phyloP scores from a whole-genome alignment of 1,139 yeast species.

The Suhomyces bokatorum region DNA sequence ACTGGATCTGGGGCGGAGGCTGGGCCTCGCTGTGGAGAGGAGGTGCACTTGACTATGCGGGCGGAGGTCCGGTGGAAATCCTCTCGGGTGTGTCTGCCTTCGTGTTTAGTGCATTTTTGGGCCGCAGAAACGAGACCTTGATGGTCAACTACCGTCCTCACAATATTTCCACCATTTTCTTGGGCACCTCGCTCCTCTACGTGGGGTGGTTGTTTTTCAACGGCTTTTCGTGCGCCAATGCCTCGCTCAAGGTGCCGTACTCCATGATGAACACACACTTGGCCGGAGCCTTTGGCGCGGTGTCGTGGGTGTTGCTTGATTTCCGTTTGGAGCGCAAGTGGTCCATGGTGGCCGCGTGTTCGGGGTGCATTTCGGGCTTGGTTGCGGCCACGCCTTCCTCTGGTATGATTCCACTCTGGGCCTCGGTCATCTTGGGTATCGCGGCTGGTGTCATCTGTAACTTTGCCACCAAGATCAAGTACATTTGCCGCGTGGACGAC shows the following conservation, averaged over 20 bases:
- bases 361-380: conserved; percentile 91
- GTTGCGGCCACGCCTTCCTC: conserved; percentile 97
- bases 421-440: conserved; percentile 81
- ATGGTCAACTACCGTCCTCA: conserved; percentile 93
- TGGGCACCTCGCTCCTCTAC: conserved; percentile 67
- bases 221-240: conserved; percentile 73
- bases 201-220: conserved; percentile 91
- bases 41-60: conserved; percentile 95
- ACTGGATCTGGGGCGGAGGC: conserved; percentile 96
- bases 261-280: conserved; percentile 91
- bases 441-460: conserved; percentile 84
- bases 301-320: conserved; percentile 90
- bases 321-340: conserved; percentile 84
- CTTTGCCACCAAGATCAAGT: conserved; percentile 85
- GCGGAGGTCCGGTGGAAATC: conserved; percentile 97
- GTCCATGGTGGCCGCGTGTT: conserved; percentile 94
- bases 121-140: conserved; percentile 78
- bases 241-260: conserved; percentile 67
- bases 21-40: conserved; percentile 78
- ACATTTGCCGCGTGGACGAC: conserved; percentile 80
- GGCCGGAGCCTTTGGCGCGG: conserved; percentile 87
- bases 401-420: conserved; percentile 90
- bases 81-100: conserved; percentile 89
- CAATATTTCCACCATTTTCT: conserved; percentile 80
- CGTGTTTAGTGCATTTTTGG: conserved; percentile 79